Base-by-base conservation (phyloP, 441 rosid genomes). In the Brassica hybrid region DNA sequence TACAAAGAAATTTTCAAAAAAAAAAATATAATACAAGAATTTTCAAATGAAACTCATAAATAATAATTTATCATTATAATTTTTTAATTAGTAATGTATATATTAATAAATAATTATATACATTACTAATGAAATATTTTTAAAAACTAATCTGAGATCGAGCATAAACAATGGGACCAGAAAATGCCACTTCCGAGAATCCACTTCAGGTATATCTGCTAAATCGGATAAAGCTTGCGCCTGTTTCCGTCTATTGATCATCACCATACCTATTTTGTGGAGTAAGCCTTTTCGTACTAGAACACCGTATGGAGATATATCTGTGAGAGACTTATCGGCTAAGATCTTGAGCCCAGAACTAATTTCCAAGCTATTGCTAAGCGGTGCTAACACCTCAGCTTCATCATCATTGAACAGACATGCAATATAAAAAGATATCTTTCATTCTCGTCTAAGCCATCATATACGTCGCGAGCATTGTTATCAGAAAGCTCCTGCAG, bases 341-440 rank as follows among this genome's bases (percentile, higher is more conserved):
- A 71, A 21, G 25, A 38, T n/a, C 16, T 23, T 2, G 16, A 59
- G 1, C 1, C 54, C 11, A 14, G 57, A 59, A 12, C 74, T 71
- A 59, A 38, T 6, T 1, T 7, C 41, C 58, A 36, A 8, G 23
- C n/a, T 25, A 71, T 38, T 59, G 57, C 38, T n/a, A 71, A 7
- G 23, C 13, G 38, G 65, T 38, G 21, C 66, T 4, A 71, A 0
- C 3, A 58, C n/a, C 21, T n/a, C 36, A 19, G n/a, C 4, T 7
- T 70, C 13, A 56, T 58, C 56, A 2, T 71, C 74, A 38, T 57
- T 71, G 34, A 71, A 21, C 57, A 71, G 2, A 58, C 23, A 7
- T 3, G 21, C 13, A 0, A 71, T 19, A 38, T 58, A 71, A 21
- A n/a, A 3, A 4, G 19, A 71, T 3, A 71, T 71, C 9, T 71